Percentiles rank a stretch among this genome's conserved stretches.
Evolutionary conservation across 805 yeast species (phyloP).

Genomic region (Candida methanosorbosa): DNA sequence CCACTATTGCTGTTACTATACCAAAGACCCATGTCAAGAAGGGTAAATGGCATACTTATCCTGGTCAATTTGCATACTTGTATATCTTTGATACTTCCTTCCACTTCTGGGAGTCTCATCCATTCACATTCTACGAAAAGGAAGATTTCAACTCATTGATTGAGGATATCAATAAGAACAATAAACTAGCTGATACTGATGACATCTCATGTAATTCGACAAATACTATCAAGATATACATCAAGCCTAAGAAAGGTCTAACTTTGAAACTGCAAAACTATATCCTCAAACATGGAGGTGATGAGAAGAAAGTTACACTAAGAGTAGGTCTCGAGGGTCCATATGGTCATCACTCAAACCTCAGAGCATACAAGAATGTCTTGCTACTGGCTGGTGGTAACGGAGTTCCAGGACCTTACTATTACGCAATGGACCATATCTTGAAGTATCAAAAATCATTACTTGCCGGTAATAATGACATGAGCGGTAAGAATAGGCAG

Average conservation of each 20-base stretch:
- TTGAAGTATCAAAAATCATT: neutral
- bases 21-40: constrained; percentile 26
- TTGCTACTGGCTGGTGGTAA: constrained; percentile 48
- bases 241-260: constrained; percentile 43
- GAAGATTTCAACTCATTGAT: constrained; percentile 3
- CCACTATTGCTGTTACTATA: constrained; percentile 18
- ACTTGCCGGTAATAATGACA: constrained; percentile 8
- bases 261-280: constrained; percentile 29
- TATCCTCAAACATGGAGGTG: constrained; percentile 12
- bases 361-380: constrained; percentile 31
- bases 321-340: constrained; percentile 46
- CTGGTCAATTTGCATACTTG: constrained; percentile 53
- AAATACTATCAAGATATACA: constrained; percentile 27
- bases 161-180: constrained; percentile 10
- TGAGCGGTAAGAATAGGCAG: constrained; percentile 7
- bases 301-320: constrained; percentile 20
- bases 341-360: constrained; percentile 36
- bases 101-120: constrained; percentile 57
- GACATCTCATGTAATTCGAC: too few relatives aligned
- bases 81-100: constrained; percentile 29
- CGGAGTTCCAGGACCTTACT: constrained; percentile 47
- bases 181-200: neutral
- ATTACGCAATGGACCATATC: constrained; percentile 31
- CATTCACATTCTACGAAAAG: constrained; percentile 37
- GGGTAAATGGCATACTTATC: constrained; percentile 33